Evolutionary conservation across 2,329 filamentous ascomycete genomes (phyloP).

Genomic region (Neonectria neomacrospora): DNA sequence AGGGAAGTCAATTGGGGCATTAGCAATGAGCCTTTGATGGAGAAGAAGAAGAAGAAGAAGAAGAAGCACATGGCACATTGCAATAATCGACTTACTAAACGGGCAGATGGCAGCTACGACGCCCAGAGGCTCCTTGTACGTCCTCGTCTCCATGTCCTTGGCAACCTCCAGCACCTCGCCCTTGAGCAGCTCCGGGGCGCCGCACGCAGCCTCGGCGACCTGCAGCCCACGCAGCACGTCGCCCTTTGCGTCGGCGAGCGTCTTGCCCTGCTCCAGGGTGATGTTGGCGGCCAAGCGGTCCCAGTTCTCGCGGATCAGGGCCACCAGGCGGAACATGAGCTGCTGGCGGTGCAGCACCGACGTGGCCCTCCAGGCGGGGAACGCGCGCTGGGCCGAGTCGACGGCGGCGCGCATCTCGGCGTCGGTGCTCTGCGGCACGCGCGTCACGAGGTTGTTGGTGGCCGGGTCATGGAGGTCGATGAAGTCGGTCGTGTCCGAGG

Average conservation of each 20-base stretch:
- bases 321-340: constrained; percentile 82
- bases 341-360: constrained; percentile 76
- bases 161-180: constrained; percentile 81
- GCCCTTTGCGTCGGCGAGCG: constrained; percentile 77
- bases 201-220: constrained; percentile 80
- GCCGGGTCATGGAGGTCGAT: constrained; percentile 81
- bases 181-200: constrained; percentile 77
- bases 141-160: constrained; percentile 87
- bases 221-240: constrained; percentile 80
- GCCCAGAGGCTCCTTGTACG: constrained; percentile 78
- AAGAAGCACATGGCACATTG: too few species aligned
- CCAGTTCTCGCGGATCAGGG: constrained; percentile 80
- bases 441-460: constrained; percentile 81
- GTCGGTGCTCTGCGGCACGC: constrained; percentile 79
- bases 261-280: constrained; percentile 83
- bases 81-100: constrained; percentile 69
- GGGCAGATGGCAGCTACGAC: constrained; percentile 83
- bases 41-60: too few species aligned
- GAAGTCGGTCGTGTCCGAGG: constrained; percentile 71
- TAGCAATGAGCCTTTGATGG: too few species aligned
- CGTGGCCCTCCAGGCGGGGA: constrained; percentile 73
- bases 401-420: constrained; percentile 75
- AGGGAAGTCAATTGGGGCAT: constrained; percentile 70
- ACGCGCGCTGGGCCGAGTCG: constrained; percentile 75
- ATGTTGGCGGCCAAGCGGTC: constrained; percentile 80